These are phyloP conservation scores for Lanmaoa rubissima DNA, from an alignment of 768 basidiomycete genomes.

Conservation along the genomic window DNA sequence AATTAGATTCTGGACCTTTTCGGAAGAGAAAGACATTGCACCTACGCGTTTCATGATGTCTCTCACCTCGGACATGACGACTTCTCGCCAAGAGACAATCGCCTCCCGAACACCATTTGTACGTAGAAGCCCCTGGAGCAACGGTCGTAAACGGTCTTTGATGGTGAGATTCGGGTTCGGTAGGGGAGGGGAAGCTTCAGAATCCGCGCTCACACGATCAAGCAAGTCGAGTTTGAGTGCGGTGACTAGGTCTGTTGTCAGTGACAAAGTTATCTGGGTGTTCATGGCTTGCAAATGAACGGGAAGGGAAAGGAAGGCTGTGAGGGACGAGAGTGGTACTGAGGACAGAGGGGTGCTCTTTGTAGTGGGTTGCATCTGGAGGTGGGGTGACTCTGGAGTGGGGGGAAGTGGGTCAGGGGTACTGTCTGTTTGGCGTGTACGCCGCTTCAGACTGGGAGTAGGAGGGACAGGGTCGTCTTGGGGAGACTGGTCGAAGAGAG, in stretches of 20 bases:
- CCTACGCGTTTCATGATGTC: conserved; percentile 59
- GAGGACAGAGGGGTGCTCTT: conserved; percentile 34
- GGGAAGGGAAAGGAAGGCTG: conserved; percentile 75
- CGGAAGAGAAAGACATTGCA: conserved; percentile 9
- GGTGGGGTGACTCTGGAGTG: conserved; percentile 33
- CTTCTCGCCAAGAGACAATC: conserved; percentile 65
- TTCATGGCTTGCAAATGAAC: conserved; percentile 67
- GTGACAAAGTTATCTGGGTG: conserved; percentile 69
- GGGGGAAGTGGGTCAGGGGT: conserved; percentile 34
- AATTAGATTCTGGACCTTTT: neutral
- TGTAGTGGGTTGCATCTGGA: conserved; percentile 5
- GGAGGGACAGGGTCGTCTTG: conserved; percentile 5
- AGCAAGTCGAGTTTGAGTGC: conserved; percentile 66
- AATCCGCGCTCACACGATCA: conserved; percentile 42
- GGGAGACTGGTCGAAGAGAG: conserved; percentile 45
- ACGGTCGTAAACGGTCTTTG: conserved; percentile 63
- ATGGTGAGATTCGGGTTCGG: conserved; percentile 42
- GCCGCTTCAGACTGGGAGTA: neutral
- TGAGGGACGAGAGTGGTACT: conserved; percentile 64
- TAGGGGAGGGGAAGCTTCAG: conserved; percentile 12
- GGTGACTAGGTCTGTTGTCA: conserved; percentile 76
- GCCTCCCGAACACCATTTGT: conserved; percentile 72
- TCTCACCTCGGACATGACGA: conserved; percentile 60
- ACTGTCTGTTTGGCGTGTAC: conserved; percentile 15
- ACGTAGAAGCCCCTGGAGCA: conserved; percentile 74